Base-by-base conservation (phyloP, 1,284 basidiomycete genomes). In the Fomitopsis pinicola region DNA sequence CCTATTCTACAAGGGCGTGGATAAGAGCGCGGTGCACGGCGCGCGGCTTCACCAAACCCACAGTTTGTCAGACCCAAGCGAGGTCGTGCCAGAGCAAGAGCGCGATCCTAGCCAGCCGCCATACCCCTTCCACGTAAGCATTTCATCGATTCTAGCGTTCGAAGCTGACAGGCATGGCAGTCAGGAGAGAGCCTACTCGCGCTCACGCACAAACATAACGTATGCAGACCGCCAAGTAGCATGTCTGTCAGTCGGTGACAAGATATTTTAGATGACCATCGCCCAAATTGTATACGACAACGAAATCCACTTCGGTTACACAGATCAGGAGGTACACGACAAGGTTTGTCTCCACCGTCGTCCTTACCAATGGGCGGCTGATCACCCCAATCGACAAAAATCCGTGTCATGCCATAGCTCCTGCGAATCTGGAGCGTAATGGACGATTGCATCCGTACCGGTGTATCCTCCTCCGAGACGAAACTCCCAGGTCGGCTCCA, bases 231-330 rank as follows among this genome's bases (percentile, higher is more conserved):
- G 38, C 61, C 63, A 44, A 55, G 38, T 59, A 14, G 38, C 38
- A 40, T 3, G 14, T 40, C 12, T 1, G 9, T 40, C 9, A 14
- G 5, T 8, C 3, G 38, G 9, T 40, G 38, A 12, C 9, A 15
- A 1, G 12, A 12, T 15, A 40, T 62, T 64, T 55, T 59, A 95
- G 91, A 84, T 95, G 81, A 95, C 94, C 1, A 96, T 97, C 64
- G 93, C 94, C 6, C 94, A 96, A 76, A 92, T 97, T 53, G 94
- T 98, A 2, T 95, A 94, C 76, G 93, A 98, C 74, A 98, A 98
- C 69, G 96, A 98, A 75, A 84, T 89, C 64, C 87, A 82, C 67
- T 87, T 94, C 68, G 88, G 92, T 53, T 83, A 89, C 60, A 83
- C 84, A 2, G 85, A 91, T 54, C 84, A 85, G 14, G 89, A 95